phyloP scores from a whole-genome alignment of 306 rosid genomes.

The Cotoneaster glaucophyllus region DNA sequence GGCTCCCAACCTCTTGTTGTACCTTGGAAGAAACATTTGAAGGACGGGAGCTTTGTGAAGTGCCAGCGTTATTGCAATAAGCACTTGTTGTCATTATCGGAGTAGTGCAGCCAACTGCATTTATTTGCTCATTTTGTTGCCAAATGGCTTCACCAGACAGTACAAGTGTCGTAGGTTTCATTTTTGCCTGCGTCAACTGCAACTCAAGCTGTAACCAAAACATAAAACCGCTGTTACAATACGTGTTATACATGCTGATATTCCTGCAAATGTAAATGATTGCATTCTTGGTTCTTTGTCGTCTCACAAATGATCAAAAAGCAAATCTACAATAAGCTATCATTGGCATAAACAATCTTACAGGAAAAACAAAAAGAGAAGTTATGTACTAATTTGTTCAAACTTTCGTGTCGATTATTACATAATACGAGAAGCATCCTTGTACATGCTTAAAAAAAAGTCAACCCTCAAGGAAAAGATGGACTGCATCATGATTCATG shows the following conservation, averaged over 20 bases:
- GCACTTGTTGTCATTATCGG: conserved; percentile 1
- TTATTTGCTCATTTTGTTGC: conserved; percentile 13
- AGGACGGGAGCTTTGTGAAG: conserved; percentile 10
- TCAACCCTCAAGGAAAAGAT: not conserved
- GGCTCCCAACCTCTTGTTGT: conserved; percentile 32
- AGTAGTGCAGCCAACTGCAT: conserved; percentile 15
- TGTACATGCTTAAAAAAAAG: not conserved
- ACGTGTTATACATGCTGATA: not conserved
- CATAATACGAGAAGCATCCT: not conserved
- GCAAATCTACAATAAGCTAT: not conserved
- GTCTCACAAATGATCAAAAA: too few relatives aligned
- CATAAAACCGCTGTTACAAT: conserved; percentile 19
- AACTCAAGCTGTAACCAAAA: conserved; percentile 49
- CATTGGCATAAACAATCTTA: not conserved
- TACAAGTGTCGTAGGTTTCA: conserved; percentile 12
- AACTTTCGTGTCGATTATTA: not conserved
- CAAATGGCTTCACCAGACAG: conserved; percentile 13
- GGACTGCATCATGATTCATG: not conserved
- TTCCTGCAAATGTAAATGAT: not conserved
- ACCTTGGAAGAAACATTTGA: conserved; percentile 25
- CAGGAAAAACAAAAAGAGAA: not conserved
- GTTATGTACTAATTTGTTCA: not conserved
- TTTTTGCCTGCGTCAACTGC: conserved; percentile 27
- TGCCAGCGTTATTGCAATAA: conserved; percentile 10
- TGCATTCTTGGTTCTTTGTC: not conserved